Base-by-base conservation (phyloP, 1,139 yeast species). In the Diutina catenulata region DNA sequence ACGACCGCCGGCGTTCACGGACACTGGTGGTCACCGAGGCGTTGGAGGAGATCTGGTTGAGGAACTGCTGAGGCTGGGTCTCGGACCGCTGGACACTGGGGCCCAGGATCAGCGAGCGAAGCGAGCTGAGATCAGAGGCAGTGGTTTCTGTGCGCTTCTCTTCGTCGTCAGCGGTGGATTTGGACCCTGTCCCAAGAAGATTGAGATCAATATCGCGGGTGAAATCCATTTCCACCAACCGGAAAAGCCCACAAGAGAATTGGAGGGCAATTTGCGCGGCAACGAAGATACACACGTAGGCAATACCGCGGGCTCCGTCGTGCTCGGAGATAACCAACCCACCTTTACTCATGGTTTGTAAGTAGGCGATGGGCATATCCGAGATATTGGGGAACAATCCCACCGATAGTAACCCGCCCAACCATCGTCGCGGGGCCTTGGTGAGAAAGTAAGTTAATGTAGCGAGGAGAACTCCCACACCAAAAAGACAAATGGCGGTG, bases 361-460 rank as follows among this genome's bases (percentile, higher is more conserved):
- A 66, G 48, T 86, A 86, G 0, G 95, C 95, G 49, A 87, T 82
- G 1, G 95, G 95, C 43, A 87, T 64, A 58, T 87, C 95, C 8
- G 91, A 76, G 37, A 82, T 78, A 49, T 80, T 80, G 20, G 74
- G 67, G 53, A 84, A 75, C 33, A 82, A 63, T 4, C 88, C 68
- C 9, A 75, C 64, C 0, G 84, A 76, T 1, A 83, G 59, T 13
- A 74, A 59, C 0, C 95, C 95, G 39, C 95, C 94, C 36, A 72
- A 59, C 94, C 94, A 87, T 38, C 72, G 60, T 45, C 69, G 70
- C 0, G 95, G 96, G 4, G 72, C 57, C 21, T 68, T 67, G 24
- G 72, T 59, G 1, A 59, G 43, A n/a, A 58, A 41, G 39, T 57
- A 52, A 5, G 60, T 55, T 0, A 58, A 43, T 23, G 55, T 50